Evolutionary conservation across 1,139 yeast genomes (phyloP), one percentile per base, ranked within the genome.

Genomic region (Yamadazyma conglobata): DNA sequence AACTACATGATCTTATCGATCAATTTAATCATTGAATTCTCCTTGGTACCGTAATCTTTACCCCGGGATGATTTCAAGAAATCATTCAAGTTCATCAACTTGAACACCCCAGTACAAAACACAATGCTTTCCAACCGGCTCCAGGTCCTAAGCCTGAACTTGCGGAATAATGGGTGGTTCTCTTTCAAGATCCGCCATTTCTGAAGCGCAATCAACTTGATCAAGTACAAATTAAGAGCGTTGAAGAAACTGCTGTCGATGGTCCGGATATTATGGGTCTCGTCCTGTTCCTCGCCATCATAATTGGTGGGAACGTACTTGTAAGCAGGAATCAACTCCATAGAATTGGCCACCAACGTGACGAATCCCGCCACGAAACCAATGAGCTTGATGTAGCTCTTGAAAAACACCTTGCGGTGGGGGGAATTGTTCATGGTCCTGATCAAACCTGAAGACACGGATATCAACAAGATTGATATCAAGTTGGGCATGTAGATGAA

Each of bases 141-240:
- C 71, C 71, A 67, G 6, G 52, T 46, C 16, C 42, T 43, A 16
- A 54, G 38, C 21, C 44, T 48, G 21, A 64, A 33, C 13, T 36
- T 18, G 17, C 39, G 50, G 42, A 65, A 62, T 31, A 44, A 39
- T 1, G 69, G 69, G 37, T 64, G 70, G 42, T 61, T 56, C 19
- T 56, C 67, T 41, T 66, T 67, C 22, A 50, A 42, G 19, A 64
- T 64, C 32, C 73, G 50, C 73, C 73, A 67, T 41, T 66, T 67
- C 10, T 69, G 60, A 20, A 67, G 44, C 15, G 65, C 41, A 3
- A 65, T 54, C 31, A 66, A 44, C 32, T 64, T 47, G 30, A 63
- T 47, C 27, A 67, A 45, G 41, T 66, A 66, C 25, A 60, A 40
- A 40, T 60, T 60, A 32, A 64, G 35, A 4, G 45, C 56, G 30